Percentiles rank a stretch among this genome's conserved stretches.
These are phyloP conservation scores for Cucurbita pepo DNA, from an alignment of 306 rosid genomes.

Conservation along the genomic window DNA sequence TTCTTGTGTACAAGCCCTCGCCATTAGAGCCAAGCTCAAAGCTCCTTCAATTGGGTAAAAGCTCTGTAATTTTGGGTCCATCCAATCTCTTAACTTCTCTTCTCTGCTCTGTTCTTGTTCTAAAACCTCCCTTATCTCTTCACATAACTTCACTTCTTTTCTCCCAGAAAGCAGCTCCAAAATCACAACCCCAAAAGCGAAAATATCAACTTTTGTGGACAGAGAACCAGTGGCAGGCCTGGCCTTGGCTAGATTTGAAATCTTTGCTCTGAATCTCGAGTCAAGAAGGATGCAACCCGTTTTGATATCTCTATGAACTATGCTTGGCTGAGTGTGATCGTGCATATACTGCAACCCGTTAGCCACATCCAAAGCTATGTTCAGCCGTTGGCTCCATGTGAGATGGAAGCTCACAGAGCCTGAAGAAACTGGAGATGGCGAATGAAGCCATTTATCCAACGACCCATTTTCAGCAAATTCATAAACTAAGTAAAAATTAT, in stretches of 20 bases:
- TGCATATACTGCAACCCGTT: slow-evolving; percentile 75
- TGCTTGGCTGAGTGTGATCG: slow-evolving; percentile 68
- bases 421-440: slow-evolving; percentile 12
- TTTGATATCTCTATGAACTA: slow-evolving; percentile 59
- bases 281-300: slow-evolving; percentile 54
- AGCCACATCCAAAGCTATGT: slow-evolving; percentile 57
- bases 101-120: slow-evolving; percentile 32
- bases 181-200: slow-evolving; percentile 56
- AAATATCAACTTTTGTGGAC: slow-evolving; percentile 49
- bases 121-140: slow-evolving; percentile 33
- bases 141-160: slow-evolving; percentile 50
- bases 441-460: slow-evolving; percentile 48
- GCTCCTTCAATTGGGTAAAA: slow-evolving; percentile 40
- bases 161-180: slow-evolving; percentile 56
- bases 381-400: slow-evolving; percentile 59
- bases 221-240: slow-evolving; percentile 24
- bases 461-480: slow-evolving; percentile 72
- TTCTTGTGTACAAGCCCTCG: slow-evolving; percentile 38
- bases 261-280: slow-evolving; percentile 56
- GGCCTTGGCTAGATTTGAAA: slow-evolving; percentile 62
- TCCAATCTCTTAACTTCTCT: slow-evolving; percentile 38
- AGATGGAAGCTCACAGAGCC: slow-evolving; percentile 19
- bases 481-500: slow-evolving; percentile 43
- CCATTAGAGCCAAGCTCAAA: slow-evolving; percentile 46
- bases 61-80: slow-evolving; percentile 42